A percentile compares a stretch with the other conserved stretches of the same genome.
phyloP scores from a whole-genome alignment of 768 basidiomycete species.

The Daedaleopsis sinensis region DNA sequence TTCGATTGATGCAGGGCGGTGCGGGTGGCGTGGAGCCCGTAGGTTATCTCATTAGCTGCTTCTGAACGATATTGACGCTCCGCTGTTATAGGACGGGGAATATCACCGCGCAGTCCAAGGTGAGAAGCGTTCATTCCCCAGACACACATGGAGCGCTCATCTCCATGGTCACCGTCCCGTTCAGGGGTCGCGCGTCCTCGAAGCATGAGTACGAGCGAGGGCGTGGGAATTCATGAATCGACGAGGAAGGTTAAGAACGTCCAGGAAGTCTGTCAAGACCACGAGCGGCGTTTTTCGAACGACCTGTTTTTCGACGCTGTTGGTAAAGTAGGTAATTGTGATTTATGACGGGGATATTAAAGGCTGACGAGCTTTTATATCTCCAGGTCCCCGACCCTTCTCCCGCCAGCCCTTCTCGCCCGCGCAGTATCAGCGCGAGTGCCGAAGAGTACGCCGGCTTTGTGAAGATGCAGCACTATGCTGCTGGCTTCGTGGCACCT shows the following conservation, averaged over 20 bases:
- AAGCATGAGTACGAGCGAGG: constrained; percentile 34
- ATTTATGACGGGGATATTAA: constrained; percentile 2
- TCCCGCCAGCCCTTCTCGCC: constrained; percentile 14
- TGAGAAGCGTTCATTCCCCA: constrained; percentile 6
- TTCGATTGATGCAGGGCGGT: constrained; percentile 5
- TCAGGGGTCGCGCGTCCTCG: constrained; percentile 29
- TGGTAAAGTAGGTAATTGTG: constrained; percentile 27
- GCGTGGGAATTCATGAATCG: constrained; percentile 24
- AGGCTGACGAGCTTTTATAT: neutral
- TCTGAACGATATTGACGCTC: constrained; percentile 7
- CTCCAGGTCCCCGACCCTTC: constrained; percentile 13
- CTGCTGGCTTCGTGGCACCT: constrained; percentile 2
- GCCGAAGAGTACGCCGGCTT: constrained; percentile 13
- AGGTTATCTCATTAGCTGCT: neutral
- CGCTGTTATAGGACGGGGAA: constrained; percentile 7
- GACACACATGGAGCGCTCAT: neutral
- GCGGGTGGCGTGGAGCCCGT: constrained; percentile 8
- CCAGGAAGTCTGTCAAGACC: constrained; percentile 28
- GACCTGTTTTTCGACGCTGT: constrained; percentile 44
- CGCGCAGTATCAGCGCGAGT: constrained; percentile 24
- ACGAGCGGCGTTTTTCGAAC: constrained; percentile 39
- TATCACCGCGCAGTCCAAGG: constrained; percentile 11
- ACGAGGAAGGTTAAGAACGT: constrained; percentile 15
- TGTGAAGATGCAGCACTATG: constrained; percentile 12
- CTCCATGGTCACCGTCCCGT: constrained; percentile 16